These are phyloP conservation scores for Fusarium lateritium DNA, from an alignment of 2,329 filamentous ascomycete genomes.

Conservation along the genomic window DNA sequence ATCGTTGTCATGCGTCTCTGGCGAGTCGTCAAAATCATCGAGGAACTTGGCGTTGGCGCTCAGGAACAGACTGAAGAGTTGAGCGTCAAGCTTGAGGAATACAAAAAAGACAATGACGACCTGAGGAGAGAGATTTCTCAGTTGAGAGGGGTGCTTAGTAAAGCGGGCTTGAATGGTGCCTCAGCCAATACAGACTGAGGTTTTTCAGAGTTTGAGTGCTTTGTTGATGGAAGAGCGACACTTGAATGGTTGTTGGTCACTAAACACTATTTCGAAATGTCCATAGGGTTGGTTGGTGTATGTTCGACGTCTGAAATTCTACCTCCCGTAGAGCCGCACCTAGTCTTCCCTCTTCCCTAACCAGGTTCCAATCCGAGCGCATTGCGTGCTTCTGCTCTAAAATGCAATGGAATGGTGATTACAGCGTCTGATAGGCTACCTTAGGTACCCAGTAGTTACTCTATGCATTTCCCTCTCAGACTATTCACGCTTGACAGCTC, in stretches of 20 bases:
- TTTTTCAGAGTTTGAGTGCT: not conserved
- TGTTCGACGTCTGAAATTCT: no score
- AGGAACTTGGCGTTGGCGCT: slow-evolving; percentile 12
- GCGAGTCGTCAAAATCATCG: slow-evolving; percentile 24
- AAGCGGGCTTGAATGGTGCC: not conserved
- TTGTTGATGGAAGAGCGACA: not conserved
- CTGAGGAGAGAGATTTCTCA: slow-evolving; percentile 4
- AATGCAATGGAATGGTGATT: no score
- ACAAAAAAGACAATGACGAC: not conserved
- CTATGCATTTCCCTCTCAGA: no score
- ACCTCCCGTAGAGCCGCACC: no score
- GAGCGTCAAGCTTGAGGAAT: not conserved
- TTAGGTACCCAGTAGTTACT: no score
- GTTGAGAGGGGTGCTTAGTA: not conserved
- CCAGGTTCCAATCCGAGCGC: no score
- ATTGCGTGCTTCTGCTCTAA: no score
- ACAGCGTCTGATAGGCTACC: no score
- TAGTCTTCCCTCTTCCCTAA: no score
- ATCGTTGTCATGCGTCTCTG: slow-evolving; percentile 29
- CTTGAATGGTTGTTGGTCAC: not conserved
- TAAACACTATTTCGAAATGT: no score
- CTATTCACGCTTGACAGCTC: no score
- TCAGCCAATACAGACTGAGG: not conserved
- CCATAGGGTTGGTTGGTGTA: no score
- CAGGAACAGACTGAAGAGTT: slow-evolving; percentile 20